phyloP scores from a whole-genome alignment of 176 grass and related monocot species.

The Carex scoparia region DNA sequence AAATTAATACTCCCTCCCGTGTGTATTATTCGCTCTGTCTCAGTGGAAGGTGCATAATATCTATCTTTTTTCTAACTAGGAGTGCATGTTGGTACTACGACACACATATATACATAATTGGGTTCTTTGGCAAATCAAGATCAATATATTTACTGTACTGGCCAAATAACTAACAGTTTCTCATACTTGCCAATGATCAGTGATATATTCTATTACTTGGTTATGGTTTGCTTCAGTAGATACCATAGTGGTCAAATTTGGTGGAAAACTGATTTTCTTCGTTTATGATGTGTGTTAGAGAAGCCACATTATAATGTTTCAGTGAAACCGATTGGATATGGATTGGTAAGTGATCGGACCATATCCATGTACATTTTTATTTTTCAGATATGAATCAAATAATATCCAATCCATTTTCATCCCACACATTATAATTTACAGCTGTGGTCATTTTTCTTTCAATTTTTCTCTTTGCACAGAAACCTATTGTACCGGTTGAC shows the following conservation, averaged over 20 bases:
- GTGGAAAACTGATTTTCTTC: background rate
- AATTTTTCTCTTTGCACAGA: conserved; percentile 39
- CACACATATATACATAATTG: too few species aligned
- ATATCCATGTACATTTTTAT: background rate
- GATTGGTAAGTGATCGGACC: background rate
- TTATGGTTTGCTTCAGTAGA: background rate
- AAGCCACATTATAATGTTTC: background rate
- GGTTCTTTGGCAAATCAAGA: too few species aligned
- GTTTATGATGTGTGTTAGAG: conserved; percentile 16
- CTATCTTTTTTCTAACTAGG: too few species aligned
- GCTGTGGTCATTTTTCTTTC: conserved; percentile 10
- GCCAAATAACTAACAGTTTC: too few species aligned
- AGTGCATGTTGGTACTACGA: too few species aligned
- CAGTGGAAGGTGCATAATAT: too few species aligned
- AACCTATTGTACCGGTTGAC: conserved; percentile 67
- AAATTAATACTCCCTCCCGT: too few species aligned
- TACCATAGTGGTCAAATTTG: conserved; percentile 6
- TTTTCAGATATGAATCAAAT: background rate
- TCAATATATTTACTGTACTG: too few species aligned
- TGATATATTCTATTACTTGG: too few species aligned
- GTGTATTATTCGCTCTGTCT: too few species aligned
- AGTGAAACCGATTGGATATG: background rate
- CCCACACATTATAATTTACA: conserved; percentile 20
- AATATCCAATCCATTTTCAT: background rate
- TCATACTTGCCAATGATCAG: too few species aligned